Evolutionary conservation across 768 basidiomycete genomes (phyloP), one percentile per base, ranked within the genome.

Genomic region (Antrodiella citrinella): DNA sequence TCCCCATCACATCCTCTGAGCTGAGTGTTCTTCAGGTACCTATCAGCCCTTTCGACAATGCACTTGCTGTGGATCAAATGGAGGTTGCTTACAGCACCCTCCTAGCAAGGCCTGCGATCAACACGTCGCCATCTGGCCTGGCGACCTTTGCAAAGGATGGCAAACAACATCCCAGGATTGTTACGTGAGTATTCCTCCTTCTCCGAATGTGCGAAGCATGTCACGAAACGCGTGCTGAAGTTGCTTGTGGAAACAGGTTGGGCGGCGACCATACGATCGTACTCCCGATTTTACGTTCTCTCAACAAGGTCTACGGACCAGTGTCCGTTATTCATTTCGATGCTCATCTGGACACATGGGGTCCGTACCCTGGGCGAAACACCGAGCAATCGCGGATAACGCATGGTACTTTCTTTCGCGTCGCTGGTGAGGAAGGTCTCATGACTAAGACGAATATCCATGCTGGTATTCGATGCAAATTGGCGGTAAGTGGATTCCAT

Each of bases 241-340:
- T n/a, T n/a, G n/a, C n/a, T n/a, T n/a, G n/a, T n/a, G n/a, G n/a
- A n/a, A n/a, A 11, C 54, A 69, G 67, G 25, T 57, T 65, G 71
- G 92, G 92, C 21, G 91, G 91, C 4, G 91, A 93, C 59, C 91
- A 93, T 64, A 90, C 90, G 12, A 86, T 92, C 54, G 90, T 86
- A 5, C 76, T 91, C 15, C 89, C 91, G 5, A 91, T 93, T 57
- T 75, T 94, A 12, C 83, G 89, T 42, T 78, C 91, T 13, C 67
- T 94, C 40, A 67, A 86, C 68, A 81, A 81, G 59, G 73, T 86
- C 21, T 91, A 93, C 61, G 91, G 90, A 10, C 86, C 86, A 0
- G 75, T 89, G 49, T 82, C 83, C 26, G 84, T 88, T 42, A 86
- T 91, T 43, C 91, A 92, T 62, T 90, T 91, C 54, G 89, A 91